Evolutionary conservation across 805 yeast species (phyloP).

Genomic region (Yarrowia sp.): DNA sequence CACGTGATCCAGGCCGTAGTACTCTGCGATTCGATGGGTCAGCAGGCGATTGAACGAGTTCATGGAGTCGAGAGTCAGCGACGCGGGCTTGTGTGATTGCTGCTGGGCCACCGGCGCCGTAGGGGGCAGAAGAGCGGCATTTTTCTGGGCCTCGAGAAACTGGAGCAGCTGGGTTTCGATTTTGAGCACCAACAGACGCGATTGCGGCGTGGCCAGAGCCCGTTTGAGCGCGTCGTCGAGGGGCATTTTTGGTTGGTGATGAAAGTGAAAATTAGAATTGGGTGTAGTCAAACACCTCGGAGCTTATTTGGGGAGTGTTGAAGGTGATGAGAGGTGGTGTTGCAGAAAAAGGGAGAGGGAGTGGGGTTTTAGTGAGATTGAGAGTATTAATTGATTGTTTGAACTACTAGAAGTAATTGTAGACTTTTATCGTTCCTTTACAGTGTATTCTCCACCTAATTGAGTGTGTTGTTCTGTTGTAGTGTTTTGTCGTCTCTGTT

Average conservation of each 20-base stretch:
- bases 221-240: slow-evolving; percentile 50
- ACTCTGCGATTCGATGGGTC: slow-evolving; percentile 73
- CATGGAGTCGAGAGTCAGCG: slow-evolving; percentile 56
- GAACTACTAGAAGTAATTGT: no score
- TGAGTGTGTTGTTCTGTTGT: no score
- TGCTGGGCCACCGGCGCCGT: slow-evolving; percentile 32
- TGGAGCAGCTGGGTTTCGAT: slow-evolving; percentile 58
- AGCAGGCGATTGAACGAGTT: slow-evolving; percentile 73
- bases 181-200: slow-evolving; percentile 58
- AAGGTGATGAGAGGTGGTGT: no score
- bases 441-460: no score
- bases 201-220: slow-evolving; percentile 56
- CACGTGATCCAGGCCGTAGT: slow-evolving; percentile 66
- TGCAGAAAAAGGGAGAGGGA: no score
- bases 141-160: slow-evolving; percentile 55
- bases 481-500: no score
- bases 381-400: no score
- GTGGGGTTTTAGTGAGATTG: no score
- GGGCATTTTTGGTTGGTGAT: slow-evolving; percentile 26
- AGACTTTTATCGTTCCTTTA: no score
- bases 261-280: slow-evolving; percentile 30
- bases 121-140: slow-evolving; percentile 5
- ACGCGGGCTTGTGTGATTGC: slow-evolving; percentile 29
- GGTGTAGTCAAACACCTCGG: neutral
- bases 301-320: slow-evolving; percentile 2